phyloP scores from a whole-genome alignment of 2,329 filamentous ascomycete genomes.

The Plectosphaerella plurivora region DNA sequence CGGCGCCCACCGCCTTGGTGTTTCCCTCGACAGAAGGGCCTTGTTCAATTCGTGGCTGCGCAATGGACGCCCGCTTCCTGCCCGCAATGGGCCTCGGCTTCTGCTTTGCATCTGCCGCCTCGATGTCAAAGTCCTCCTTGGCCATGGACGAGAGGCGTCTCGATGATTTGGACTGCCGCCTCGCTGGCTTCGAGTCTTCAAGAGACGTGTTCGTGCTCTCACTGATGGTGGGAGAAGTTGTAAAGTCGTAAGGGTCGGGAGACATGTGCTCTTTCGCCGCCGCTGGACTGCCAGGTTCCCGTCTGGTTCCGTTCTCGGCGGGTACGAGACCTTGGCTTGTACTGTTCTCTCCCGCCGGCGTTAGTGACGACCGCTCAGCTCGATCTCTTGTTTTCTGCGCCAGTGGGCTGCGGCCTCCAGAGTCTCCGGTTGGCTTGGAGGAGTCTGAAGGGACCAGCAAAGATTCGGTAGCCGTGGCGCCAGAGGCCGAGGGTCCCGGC shows the following conservation, averaged over 20 bases:
- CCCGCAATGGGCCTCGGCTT: slow-evolving; percentile 16
- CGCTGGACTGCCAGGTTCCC: neutral
- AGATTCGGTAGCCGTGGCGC: too few species aligned
- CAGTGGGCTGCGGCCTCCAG: slow-evolving; percentile 32
- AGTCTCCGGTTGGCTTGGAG: slow-evolving; percentile 13
- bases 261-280: neutral
- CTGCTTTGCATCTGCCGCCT: slow-evolving; percentile 19
- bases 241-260: slow-evolving; percentile 52
- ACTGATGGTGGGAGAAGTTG: slow-evolving; percentile 37
- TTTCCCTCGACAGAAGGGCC: slow-evolving; percentile 26
- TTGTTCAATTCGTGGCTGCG: slow-evolving; percentile 20
- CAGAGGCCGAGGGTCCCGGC: too few species aligned
- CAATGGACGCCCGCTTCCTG: slow-evolving; percentile 39
- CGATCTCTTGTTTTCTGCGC: slow-evolving; percentile 27
- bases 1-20: slow-evolving; percentile 7
- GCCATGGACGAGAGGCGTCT: slow-evolving; percentile 34
- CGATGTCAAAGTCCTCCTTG: slow-evolving; percentile 26
- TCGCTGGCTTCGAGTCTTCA: slow-evolving; percentile 19
- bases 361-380: too few species aligned
- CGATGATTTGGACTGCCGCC: slow-evolving; percentile 27
- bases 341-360: too few species aligned
- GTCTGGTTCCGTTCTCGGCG: too few species aligned
- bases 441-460: neutral
- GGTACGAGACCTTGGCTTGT: neutral
- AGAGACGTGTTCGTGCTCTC: slow-evolving; percentile 9